Evolutionary conservation across 2,329 filamentous ascomycete genomes (phyloP).

Genomic region (Calycina herbarum): DNA sequence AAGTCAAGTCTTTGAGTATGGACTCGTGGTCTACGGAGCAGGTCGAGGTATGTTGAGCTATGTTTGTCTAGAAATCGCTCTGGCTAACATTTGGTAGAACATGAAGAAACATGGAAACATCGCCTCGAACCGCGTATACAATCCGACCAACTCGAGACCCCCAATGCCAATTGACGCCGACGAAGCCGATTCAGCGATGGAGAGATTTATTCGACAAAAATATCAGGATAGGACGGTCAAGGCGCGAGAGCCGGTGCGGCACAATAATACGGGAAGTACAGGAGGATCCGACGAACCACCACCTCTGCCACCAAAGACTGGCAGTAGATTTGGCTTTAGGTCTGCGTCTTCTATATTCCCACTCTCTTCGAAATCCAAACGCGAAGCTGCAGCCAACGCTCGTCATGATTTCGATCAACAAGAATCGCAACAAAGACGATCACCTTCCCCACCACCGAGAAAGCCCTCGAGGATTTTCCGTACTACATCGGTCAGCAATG

Average conservation of each 20-base stretch:
- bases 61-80: not conserved
- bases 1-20: slow-evolving; percentile 98
- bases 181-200: slow-evolving; percentile 91
- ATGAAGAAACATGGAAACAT: slow-evolving; percentile 93
- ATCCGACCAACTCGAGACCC: slow-evolving; percentile 78
- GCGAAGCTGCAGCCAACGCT: slow-evolving; percentile 25
- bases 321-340: slow-evolving; percentile 61
- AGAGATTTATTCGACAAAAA: slow-evolving; percentile 91
- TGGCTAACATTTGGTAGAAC: slow-evolving; percentile 55
- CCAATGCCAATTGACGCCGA: slow-evolving; percentile 87
- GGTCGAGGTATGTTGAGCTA: slow-evolving; percentile 72
- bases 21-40: slow-evolving; percentile 96
- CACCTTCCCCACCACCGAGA: slow-evolving; percentile 32
- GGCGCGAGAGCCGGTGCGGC: slow-evolving; percentile 44
- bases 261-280: slow-evolving; percentile 41
- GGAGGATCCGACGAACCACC: slow-evolving; percentile 55
- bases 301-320: slow-evolving; percentile 61
- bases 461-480: slow-evolving; percentile 72
- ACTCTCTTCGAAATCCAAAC: slow-evolving; percentile 50
- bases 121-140: slow-evolving; percentile 84
- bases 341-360: slow-evolving; percentile 58
- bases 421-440: slow-evolving; percentile 16
- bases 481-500: slow-evolving; percentile 57
- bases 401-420: slow-evolving; percentile 21
- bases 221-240: slow-evolving; percentile 67